Evolutionary conservation across 495 filamentous ascomycete genomes (phyloP), one percentile per base, ranked within the genome.

Genomic region (Penicillium coffeae): DNA sequence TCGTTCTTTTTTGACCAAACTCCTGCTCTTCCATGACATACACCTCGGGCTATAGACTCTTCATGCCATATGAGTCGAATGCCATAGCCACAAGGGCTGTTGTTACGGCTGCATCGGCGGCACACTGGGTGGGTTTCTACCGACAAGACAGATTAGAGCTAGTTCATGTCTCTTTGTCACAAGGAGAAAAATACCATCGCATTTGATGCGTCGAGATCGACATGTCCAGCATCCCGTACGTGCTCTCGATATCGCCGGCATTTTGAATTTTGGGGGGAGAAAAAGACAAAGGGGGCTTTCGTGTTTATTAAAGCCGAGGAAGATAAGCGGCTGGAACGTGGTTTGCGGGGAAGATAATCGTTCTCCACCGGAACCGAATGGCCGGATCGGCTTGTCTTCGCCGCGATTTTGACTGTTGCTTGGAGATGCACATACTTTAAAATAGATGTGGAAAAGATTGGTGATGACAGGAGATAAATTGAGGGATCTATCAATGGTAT

Each of bases 161-260:
- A 38, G 16, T 15, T 30, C 43, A 18, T 21, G 35, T n/a, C 14
- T 21, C n/a, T n/a, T n/a, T n/a, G n/a, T n/a, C n/a, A n/a, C n/a
- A n/a, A 16, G 45, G 22, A 38, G 42, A 18, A 30, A 16, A 20
- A 32, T 54, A 59, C 55, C 61, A 43, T 61, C 61, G 30, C 58
- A 64, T 42, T 64, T 58, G 8, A 64, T 50, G 9, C 56, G 54
- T 13, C 61, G 49, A 14, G 58, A 22, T 22, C 61, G 55, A 35
- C 58, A 61, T 30, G 54, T 56, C 52, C 55, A 58, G 38, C 60
- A 58, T 3, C 60, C 55, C 8, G 58, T 61, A 2, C 47, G 47
- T 32, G 43, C 51, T 45, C 51, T 51, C 21, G 55, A 45, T 41
- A 54, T 54, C 14, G 49, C 25, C 21, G 42, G 25, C 52, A 55